Evolutionary conservation across 2,329 filamentous ascomycete genomes (phyloP).

Genomic region (Epichloe amarillans): DNA sequence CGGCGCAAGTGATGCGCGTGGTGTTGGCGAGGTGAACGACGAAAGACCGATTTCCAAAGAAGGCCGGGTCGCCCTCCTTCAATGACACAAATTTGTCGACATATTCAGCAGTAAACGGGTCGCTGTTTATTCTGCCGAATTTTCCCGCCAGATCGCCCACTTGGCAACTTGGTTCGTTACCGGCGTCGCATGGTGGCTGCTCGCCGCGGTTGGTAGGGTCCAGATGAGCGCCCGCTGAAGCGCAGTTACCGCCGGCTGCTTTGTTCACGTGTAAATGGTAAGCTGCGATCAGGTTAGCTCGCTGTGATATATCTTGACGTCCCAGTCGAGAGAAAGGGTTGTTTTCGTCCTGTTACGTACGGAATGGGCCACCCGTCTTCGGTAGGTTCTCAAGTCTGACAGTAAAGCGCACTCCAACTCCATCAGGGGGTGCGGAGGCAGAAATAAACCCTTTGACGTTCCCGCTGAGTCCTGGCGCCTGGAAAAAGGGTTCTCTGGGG

Average conservation of each 20-base stretch:
- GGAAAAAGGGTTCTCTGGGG: constrained; percentile 38
- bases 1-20: constrained; percentile 51
- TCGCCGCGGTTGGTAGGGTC: constrained; percentile 58
- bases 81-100: constrained; percentile 45
- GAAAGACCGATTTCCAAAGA: constrained; percentile 52
- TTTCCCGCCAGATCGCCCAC: constrained; percentile 68
- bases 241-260: constrained; percentile 57
- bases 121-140: constrained; percentile 45
- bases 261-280: constrained; percentile 61
- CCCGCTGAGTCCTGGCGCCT: constrained; percentile 28
- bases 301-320: not conserved
- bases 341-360: constrained; percentile 27
- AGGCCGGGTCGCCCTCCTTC: constrained; percentile 34
- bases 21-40: constrained; percentile 52
- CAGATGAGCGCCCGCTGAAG: constrained; percentile 50
- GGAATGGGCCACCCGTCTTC: constrained; percentile 43
- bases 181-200: constrained; percentile 43
- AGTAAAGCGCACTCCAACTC: constrained; percentile 41
- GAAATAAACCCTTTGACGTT: constrained; percentile 37
- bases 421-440: constrained; percentile 32
- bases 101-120: constrained; percentile 37
- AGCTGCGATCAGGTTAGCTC: constrained; percentile 25
- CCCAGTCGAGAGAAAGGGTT: not conserved
- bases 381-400: constrained; percentile 47
- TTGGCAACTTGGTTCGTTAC: constrained; percentile 51